Evolutionary conservation across 768 basidiomycete genomes (phyloP), one percentile per base, ranked within the genome.

Genomic region (Dioszegia crocea): DNA sequence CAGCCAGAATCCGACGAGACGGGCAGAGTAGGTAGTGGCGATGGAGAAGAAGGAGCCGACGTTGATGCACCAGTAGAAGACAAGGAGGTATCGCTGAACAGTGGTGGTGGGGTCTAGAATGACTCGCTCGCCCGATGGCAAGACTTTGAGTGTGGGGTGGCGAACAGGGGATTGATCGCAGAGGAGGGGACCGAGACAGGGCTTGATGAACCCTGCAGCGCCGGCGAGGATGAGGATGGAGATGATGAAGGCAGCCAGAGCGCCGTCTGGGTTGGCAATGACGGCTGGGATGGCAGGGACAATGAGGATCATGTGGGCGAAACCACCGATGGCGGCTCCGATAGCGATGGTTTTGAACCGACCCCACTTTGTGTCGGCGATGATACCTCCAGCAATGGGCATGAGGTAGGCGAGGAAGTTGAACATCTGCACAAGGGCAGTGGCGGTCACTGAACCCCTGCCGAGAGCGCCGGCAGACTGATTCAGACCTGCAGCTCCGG

Each of bases 1-100:
- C 23, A 76, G 65, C 75, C 74, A 78, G 65, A 73, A 77, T 10
- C 77, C 77, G 47, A 77, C 66, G 46, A 71, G 62, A 52, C 73
- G 68, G 45, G 71, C 71, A 21, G 70, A 53, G 59, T 77, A 77
- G 17, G 76, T 65, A 3, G 73, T 71, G 14, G 71, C 76, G 36
- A 77, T 53, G 11, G 62, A 45, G 59, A 73, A 70, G 63, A 78
- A 71, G 3, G 71, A 66, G 11, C 77, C 77, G 50, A 76, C 61
- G 64, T 76, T 77, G 70, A 77, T 76, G 23, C 61, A 64, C 58
- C 54, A 61, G 57, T 68, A 68, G 53, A 67, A 63, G 52, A 71
- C 58, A 6, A 68, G 49, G 17, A 73, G 58, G 56, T 68, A 73
- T 54, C 71, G 57, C 14, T 59, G 51, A 19, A 74, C 67, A 21